Conservation (phyloP, 257 asterid genomes). For the Apocynum venetum region DNA sequence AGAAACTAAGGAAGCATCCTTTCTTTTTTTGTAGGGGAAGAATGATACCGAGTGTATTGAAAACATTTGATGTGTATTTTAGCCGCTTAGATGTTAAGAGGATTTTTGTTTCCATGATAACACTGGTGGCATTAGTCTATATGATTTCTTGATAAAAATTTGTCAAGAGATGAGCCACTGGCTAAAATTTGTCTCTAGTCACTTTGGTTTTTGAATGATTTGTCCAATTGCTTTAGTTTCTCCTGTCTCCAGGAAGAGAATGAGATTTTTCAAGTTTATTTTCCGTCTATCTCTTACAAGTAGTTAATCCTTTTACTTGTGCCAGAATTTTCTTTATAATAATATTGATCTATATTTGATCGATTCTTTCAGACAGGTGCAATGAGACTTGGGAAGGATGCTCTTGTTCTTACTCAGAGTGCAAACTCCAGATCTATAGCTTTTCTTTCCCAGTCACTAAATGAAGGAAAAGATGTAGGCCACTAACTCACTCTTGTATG, state of each 20-base stretch:
- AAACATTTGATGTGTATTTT: not conserved
- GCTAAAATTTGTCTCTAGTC: not conserved
- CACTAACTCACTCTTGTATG: not conserved
- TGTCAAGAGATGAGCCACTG: not conserved
- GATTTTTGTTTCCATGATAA: not conserved
- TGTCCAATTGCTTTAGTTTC: not conserved
- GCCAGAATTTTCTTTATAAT: not conserved
- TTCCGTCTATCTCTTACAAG: not conserved
- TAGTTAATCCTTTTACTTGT: not conserved
- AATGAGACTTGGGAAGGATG: slow-evolving; percentile 83
- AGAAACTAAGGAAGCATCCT: not conserved
- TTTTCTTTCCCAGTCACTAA: slow-evolving; percentile 70
- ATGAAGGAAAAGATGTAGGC: slow-evolving; percentile 70
- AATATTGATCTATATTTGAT: slow-evolving; percentile 7
- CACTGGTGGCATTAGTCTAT: not conserved
- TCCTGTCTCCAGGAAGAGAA: not conserved
- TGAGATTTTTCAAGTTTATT: not conserved
- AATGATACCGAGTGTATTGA: not conserved
- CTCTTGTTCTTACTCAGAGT: slow-evolving; percentile 77
- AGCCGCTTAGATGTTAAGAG: not conserved
- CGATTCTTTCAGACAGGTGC: slow-evolving; percentile 59
- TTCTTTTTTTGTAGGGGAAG: not conserved
- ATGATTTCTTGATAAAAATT: not conserved
- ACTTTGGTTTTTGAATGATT: not conserved
- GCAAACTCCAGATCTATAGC: slow-evolving; percentile 68